These are phyloP conservation scores for Cercospora sp. DNA, from an alignment of 2,329 filamentous ascomycete species.

Conservation along the genomic window DNA sequence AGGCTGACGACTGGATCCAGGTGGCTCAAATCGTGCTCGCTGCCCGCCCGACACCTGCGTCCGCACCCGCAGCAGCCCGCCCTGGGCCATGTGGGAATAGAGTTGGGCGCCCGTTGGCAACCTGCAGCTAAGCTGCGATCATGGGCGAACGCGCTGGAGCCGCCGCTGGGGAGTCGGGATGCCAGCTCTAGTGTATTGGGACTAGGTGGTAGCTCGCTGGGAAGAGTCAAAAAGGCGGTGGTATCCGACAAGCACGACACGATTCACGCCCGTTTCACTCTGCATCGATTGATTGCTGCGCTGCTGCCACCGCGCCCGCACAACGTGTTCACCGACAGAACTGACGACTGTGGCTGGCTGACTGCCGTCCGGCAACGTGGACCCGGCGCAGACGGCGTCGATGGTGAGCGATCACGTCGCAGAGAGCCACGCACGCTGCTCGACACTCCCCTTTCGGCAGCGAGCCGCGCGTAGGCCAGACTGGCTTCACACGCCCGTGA, in stretches of 20 bases:
- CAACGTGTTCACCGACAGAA: constrained; percentile 3
- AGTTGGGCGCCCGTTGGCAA: constrained; percentile 1
- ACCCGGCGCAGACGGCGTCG: neutral
- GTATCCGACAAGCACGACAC: constrained; percentile 8
- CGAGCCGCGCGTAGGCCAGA: neutral
- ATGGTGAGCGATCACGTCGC: neutral
- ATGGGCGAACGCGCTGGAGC: constrained; percentile 1
- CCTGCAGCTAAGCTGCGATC: constrained; percentile 1
- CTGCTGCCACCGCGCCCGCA: constrained; percentile 6
- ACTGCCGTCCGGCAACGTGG: neutral
- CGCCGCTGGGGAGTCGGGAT: constrained; percentile 13
- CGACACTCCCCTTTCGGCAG: neutral
- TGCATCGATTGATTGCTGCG: neutral
- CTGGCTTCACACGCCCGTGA: neutral
- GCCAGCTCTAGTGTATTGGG: constrained; percentile 9
- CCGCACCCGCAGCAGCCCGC: neutral
- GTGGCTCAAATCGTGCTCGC: constrained; percentile 17
- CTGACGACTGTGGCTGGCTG: constrained; percentile 1
- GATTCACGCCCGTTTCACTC: neutral
- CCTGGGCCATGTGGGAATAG: neutral
- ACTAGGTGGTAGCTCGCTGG: constrained; percentile 1
- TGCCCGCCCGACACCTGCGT: neutral
- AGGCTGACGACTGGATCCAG: constrained; percentile 8
- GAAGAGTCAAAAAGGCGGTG: constrained; percentile 1
- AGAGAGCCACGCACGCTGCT: neutral